Evolutionary conservation across 192 early-diverging fungal genomes (phyloP).

Genomic region (Podila clonocystis): DNA sequence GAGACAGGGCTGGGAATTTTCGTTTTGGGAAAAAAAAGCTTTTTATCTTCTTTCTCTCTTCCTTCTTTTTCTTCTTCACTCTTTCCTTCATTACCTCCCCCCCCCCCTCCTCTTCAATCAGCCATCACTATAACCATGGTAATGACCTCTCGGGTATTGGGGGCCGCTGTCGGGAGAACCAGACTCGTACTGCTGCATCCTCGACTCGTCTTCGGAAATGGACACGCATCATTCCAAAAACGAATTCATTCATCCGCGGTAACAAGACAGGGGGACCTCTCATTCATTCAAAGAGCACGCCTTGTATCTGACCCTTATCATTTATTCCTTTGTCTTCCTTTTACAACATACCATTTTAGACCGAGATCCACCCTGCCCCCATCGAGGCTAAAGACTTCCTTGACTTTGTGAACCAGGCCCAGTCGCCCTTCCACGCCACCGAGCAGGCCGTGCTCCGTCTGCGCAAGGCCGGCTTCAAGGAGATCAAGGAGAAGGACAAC

Average conservation of each 20-base stretch:
- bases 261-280: background rate
- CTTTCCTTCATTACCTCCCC: background rate
- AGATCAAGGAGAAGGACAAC: constrained; percentile 89
- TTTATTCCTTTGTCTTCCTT: background rate
- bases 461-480: constrained; percentile 79
- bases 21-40: background rate
- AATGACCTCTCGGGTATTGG: constrained; percentile 20
- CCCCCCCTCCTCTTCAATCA: background rate
- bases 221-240: no score
- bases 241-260: no score
- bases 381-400: constrained; percentile 71
- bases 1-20: no score
- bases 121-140: constrained; percentile 27
- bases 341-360: constrained; percentile 7
- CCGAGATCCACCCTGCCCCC: constrained; percentile 45
- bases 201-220: no score
- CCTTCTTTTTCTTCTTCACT: constrained; percentile 8
- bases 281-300: background rate
- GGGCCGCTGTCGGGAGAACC: constrained; percentile 12
- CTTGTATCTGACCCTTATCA: background rate
- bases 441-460: constrained; percentile 80
- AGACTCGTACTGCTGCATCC: no score
- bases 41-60: background rate
- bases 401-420: constrained; percentile 90
- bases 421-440: constrained; percentile 97